Conservation (phyloP, 305 asterid species). For the Ilex paraguariensis region DNA sequence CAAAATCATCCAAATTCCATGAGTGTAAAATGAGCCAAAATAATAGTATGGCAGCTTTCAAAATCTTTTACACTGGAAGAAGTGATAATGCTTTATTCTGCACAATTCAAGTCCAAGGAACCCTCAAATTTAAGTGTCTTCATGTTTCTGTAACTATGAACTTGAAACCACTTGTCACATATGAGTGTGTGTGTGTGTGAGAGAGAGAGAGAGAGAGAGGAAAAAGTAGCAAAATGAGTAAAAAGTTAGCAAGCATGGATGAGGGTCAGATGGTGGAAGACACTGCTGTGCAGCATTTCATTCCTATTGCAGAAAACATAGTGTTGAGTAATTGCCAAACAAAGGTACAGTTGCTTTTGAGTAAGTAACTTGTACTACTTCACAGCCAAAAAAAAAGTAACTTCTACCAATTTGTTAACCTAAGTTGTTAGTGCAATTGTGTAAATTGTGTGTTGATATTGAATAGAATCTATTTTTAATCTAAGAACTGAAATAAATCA, state of each 20-base stretch:
- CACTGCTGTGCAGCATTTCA: constrained; percentile 5
- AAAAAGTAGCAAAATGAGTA: constrained; percentile 4
- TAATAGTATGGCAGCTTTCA: constrained; percentile 21
- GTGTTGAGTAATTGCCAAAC: constrained; percentile 20
- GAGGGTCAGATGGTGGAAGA: constrained; percentile 17
- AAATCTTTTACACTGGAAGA: constrained; percentile 17
- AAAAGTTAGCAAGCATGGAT: constrained; percentile 14
- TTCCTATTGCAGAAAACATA: not conserved
- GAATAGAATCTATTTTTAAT: no score
- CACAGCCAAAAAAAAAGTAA: no score
- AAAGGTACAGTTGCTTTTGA: not conserved
- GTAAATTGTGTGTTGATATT: no score
- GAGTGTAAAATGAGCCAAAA: constrained; percentile 28
- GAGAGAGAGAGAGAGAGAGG: not conserved
- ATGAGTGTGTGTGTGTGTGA: not conserved
- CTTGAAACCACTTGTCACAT: constrained; percentile 9
- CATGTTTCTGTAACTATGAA: constrained; percentile 13
- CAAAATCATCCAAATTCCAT: constrained; percentile 11
- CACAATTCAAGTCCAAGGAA: constrained; percentile 24
- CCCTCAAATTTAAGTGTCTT: constrained; percentile 4
- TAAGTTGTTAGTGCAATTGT: no score
- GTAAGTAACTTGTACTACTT: not conserved
- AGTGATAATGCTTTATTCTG: constrained; percentile 20
- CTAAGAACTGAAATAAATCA: no score
- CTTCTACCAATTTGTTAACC: no score